A percentile compares a stretch with the other conserved stretches of the same genome.
Conservation (phyloP, 1,284 basidiomycete genomes). For the Cryptococcus sp. region DNA sequence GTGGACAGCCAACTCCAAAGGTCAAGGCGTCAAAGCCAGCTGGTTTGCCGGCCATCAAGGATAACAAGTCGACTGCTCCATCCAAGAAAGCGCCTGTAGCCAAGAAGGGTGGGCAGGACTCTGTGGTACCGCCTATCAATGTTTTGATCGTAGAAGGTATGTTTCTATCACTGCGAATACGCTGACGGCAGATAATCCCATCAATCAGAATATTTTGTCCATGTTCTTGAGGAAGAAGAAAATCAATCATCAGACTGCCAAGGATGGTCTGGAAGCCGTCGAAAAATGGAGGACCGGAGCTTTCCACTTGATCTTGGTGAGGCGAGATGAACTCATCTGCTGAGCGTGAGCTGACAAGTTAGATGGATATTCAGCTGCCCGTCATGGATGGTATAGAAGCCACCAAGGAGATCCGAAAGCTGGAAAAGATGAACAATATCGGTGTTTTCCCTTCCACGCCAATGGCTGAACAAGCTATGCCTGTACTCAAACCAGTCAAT, state of each 20-base stretch:
- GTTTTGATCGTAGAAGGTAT: slow-evolving; percentile 92
- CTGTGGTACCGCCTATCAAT: slow-evolving; percentile 85
- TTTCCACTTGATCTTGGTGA: slow-evolving; percentile 92
- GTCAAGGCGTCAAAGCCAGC: background rate
- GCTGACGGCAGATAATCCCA: slow-evolving; percentile 77
- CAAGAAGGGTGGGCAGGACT: slow-evolving; percentile 48
- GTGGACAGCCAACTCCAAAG: too few relatives aligned
- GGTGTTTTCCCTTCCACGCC: slow-evolving; percentile 65
- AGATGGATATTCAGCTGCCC: slow-evolving; percentile 99
- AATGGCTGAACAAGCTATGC: slow-evolving; percentile 54
- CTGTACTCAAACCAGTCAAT: slow-evolving; percentile 3
- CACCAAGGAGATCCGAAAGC: slow-evolving; percentile 87
- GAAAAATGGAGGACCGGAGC: slow-evolving; percentile 90
- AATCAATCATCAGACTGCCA: slow-evolving; percentile 92
- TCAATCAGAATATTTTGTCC: slow-evolving; percentile 94
- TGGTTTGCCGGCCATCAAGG: background rate
- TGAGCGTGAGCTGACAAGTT: slow-evolving; percentile 2
- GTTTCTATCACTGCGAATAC: slow-evolving; percentile 24
- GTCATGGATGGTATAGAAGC: slow-evolving; percentile 98
- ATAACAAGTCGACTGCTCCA: background rate
- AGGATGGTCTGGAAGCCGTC: slow-evolving; percentile 92
- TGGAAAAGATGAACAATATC: slow-evolving; percentile 67
- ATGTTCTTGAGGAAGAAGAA: slow-evolving; percentile 95
- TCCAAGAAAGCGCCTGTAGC: background rate
- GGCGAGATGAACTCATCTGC: slow-evolving; percentile 31